Base-by-base conservation (phyloP, 768 basidiomycete species). In the Lactifluus subvellereus region DNA sequence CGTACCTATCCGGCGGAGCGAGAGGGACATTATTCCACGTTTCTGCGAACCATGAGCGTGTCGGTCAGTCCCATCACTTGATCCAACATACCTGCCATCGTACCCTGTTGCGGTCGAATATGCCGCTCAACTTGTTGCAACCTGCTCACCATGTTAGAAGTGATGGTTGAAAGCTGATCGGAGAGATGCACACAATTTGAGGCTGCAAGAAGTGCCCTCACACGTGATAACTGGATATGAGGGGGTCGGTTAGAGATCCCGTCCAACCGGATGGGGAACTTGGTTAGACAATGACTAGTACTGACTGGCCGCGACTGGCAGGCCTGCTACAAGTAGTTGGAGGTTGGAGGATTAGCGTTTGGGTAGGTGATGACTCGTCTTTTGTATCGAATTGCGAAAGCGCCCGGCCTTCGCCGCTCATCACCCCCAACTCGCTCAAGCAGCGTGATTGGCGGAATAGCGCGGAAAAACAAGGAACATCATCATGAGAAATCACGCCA, bases 1-100 rank as follows among this genome's bases (percentile, higher is more conserved):
- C 76, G 14, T 57, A 90, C 91, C 87, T 89, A 71, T 94, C 91
- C 11, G 91, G 88, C 42, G 91, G 91, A 20, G 91, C 91, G 65
- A 91, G 84, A 43, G 89, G 88, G 30, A 94, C 87, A 60, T 76
- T 72, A 65, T 86, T 77, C 90, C 90, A 94, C 54, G 77, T 72
- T 78, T 91, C 89, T 91, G 74, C 54, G 14, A 13, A 27, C 53
- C 38, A 50, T 54, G 40, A 49, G 64, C 22, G 56, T 60, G 40
- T 54, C 48, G 45, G 52, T 59, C 33, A 7, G 53, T 70, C 52
- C 40, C 32, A 18, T 51, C 16, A 10, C 20, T 45, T 35, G 20
- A 40, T 10, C 20, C 9, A 55, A 71, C 81, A 60, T 72, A 86
- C 86, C 85, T 74, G 78, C 79, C 32, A 78, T 59, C 59, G 70